phyloP scores from a whole-genome alignment of 2,329 filamentous ascomycete genomes.

The Akanthomyces lecanii region DNA sequence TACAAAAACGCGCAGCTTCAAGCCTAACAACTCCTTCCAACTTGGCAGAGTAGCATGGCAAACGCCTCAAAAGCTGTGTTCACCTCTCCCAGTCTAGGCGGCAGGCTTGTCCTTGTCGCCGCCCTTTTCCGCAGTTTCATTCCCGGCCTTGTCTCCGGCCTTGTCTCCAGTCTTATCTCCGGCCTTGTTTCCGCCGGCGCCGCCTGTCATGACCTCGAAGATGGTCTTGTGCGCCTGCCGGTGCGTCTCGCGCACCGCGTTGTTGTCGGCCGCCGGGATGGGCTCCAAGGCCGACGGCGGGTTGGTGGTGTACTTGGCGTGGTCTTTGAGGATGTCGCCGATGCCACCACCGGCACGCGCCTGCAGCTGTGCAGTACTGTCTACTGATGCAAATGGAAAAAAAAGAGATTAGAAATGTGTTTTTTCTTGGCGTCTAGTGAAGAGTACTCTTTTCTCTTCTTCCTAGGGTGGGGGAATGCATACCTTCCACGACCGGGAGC shows the following conservation, averaged over 20 bases:
- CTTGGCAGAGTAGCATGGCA: no score
- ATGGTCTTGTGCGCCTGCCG: conserved; percentile 6
- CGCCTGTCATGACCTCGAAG: background rate
- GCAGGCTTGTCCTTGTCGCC: background rate
- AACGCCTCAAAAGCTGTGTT: no score
- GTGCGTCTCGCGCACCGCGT: conserved; percentile 13
- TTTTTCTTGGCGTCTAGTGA: no score
- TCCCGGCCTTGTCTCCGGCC: background rate
- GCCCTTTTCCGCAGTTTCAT: background rate
- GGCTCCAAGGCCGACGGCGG: background rate
- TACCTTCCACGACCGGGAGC: background rate
- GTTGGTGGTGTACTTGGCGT: conserved; percentile 6
- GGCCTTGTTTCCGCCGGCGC: background rate
- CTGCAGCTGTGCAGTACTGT: background rate
- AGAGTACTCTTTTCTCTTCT: no score
- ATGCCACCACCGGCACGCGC: background rate
- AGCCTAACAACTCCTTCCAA: no score
- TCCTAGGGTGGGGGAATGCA: no score
- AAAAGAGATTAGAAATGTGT: no score
- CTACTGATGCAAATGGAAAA: background rate
- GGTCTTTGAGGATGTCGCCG: conserved; percentile 9
- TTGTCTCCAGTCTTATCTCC: background rate
- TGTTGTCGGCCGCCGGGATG: conserved; percentile 10
- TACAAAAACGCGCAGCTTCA: no score
- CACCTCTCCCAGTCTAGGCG: no score